These are phyloP conservation scores for Diaporthe helianthi DNA, from an alignment of 2,329 filamentous ascomycete genomes.

Conservation along the genomic window DNA sequence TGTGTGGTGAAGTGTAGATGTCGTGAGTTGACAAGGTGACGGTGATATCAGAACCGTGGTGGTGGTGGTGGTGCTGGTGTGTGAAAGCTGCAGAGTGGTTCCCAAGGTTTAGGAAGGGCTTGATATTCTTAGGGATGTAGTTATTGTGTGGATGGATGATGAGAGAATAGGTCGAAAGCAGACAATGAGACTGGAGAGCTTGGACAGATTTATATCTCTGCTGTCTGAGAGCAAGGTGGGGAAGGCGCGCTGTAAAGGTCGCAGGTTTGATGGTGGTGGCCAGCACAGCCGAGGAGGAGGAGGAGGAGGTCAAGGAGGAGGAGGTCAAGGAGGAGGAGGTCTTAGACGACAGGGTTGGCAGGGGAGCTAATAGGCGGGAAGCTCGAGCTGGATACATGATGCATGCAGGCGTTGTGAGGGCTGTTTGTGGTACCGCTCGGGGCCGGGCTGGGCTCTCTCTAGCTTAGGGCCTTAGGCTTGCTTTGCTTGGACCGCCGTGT, in stretches of 20 bases:
- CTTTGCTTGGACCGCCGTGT: conserved; percentile 10
- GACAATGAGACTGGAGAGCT: not conserved
- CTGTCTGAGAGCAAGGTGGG: conserved; percentile 25
- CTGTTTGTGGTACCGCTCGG: not conserved
- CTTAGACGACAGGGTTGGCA: conserved; percentile 17
- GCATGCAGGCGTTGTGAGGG: not conserved
- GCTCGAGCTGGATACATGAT: conserved; percentile 21
- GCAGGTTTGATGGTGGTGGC: not conserved
- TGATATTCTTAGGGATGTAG: conserved; percentile 12
- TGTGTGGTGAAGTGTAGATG: conserved; percentile 19
- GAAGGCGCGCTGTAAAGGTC: conserved; percentile 21
- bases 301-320: not conserved
- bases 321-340: not conserved
- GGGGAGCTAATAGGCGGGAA: not conserved
- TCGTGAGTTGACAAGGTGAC: conserved; percentile 13
- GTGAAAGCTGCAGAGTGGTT: conserved; percentile 1
- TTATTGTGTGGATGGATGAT: not conserved
- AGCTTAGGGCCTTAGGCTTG: not conserved
- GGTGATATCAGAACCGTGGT: not conserved
- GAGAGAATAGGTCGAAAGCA: conserved; percentile 9
- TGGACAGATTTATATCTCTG: conserved; percentile 27
- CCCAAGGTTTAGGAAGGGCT: not conserved
- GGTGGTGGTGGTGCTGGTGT: not conserved
- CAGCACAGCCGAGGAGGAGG: too few species aligned
- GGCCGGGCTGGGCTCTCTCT: not conserved